Conservation (phyloP, 2,329 filamentous ascomycete species). For the Myriosclerotinia curreyana region DNA sequence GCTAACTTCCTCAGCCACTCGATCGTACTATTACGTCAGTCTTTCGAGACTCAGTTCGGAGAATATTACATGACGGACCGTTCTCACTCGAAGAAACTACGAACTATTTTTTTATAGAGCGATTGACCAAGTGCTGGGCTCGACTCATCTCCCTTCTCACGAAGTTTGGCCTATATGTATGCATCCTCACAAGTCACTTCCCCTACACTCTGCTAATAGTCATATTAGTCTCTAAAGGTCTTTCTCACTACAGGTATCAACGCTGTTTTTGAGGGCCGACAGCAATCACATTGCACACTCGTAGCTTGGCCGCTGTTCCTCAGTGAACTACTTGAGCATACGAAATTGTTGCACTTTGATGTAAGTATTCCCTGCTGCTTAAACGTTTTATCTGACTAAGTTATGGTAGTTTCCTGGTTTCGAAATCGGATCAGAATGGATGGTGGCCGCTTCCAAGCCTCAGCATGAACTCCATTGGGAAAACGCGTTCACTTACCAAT, state of each 20-base stretch:
- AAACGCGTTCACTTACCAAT: slow-evolving; percentile 15
- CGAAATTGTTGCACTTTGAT: slow-evolving; percentile 44
- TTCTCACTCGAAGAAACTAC: neutral
- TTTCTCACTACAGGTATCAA: slow-evolving; percentile 30
- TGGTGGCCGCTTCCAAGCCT: slow-evolving; percentile 52
- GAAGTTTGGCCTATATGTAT: slow-evolving; percentile 29
- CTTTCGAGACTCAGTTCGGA: slow-evolving; percentile 24
- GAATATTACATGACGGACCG: slow-evolving; percentile 23
- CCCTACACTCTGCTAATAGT: slow-evolving; percentile 46
- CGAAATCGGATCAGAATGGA: slow-evolving; percentile 52
- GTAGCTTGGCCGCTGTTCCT: slow-evolving; percentile 54
- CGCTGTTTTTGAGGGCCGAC: slow-evolving; percentile 39
- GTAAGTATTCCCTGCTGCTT: slow-evolving; percentile 17
- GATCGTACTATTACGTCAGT: slow-evolving; percentile 25
- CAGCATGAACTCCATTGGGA: slow-evolving; percentile 46
- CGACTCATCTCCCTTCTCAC: slow-evolving; percentile 23
- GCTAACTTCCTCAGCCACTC: slow-evolving; percentile 32
- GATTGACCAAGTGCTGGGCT: slow-evolving; percentile 22
- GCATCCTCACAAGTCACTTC: slow-evolving; percentile 36
- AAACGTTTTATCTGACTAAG: neutral
- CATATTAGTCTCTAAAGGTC: slow-evolving; percentile 34
- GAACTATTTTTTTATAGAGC: slow-evolving; percentile 18
- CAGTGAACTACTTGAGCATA: slow-evolving; percentile 47
- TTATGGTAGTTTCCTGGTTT: slow-evolving; percentile 34
- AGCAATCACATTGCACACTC: slow-evolving; percentile 46